Evolutionary conservation across 176 grass and related monocot species (phyloP).

Genomic region (Triticum monococcum): DNA sequence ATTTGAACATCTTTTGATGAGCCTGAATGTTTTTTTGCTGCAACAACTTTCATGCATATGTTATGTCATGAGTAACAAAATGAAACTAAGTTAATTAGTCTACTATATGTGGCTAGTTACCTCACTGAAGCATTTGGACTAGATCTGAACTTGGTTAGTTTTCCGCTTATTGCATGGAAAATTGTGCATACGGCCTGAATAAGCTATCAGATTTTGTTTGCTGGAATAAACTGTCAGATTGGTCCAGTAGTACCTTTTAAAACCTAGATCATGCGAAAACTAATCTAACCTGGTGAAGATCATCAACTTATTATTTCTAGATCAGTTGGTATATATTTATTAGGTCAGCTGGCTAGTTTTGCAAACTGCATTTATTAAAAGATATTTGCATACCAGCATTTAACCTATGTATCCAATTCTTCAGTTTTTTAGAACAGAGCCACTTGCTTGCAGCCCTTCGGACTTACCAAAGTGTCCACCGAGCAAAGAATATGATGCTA

Average conservation of each 20-base stretch:
- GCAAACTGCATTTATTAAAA: background rate
- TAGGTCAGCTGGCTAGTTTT: background rate
- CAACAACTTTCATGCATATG: background rate
- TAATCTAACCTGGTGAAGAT: background rate
- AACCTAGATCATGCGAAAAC: background rate
- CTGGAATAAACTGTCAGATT: background rate
- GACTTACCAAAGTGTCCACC: slow-evolving; percentile 77
- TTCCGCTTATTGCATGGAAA: background rate
- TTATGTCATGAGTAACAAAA: background rate
- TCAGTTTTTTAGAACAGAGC: slow-evolving; percentile 76
- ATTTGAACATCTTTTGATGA: background rate
- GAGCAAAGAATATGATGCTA: slow-evolving; percentile 82
- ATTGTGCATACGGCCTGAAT: background rate
- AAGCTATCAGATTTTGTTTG: background rate
- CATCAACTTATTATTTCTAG: background rate
- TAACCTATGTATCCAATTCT: slow-evolving; percentile 20
- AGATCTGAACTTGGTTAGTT: background rate
- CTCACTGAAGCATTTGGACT: background rate
- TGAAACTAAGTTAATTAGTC: background rate
- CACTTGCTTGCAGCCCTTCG: slow-evolving; percentile 66
- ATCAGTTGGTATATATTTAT: background rate
- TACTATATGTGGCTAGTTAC: background rate
- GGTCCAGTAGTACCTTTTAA: slow-evolving; percentile 13
- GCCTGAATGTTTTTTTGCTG: background rate
- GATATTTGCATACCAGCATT: background rate